A percentile compares a stretch with the other conserved stretches of the same genome.
phyloP scores from a whole-genome alignment of 352 stramenopile species.

The Aphanomyces euteiches region DNA sequence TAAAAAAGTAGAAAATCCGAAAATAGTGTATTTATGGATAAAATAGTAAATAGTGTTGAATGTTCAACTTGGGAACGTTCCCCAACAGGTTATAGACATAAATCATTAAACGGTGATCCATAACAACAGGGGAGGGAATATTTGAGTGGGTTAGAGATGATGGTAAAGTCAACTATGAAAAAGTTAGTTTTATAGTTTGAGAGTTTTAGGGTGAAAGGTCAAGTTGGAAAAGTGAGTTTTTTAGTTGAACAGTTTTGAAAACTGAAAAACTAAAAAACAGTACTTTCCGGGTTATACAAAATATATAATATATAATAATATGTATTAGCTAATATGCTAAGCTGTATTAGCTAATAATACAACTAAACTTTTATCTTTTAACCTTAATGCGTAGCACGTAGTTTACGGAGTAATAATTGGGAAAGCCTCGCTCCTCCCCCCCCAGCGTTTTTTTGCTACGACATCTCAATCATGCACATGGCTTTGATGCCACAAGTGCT shows the following conservation, averaged over 20 bases:
- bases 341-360: background rate
- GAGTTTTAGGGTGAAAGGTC: background rate
- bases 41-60: too few relatives aligned
- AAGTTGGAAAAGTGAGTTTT: background rate
- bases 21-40: background rate
- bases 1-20: background rate
- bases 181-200: background rate
- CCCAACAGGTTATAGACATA: too few relatives aligned
- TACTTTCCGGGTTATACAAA: background rate
- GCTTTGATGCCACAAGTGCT: too few relatives aligned
- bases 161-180: background rate
- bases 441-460: background rate
- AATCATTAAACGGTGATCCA: too few relatives aligned
- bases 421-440: constrained; percentile 1
- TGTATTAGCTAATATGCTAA: background rate
- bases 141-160: background rate
- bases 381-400: background rate
- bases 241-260: background rate
- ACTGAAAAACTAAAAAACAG: constrained; percentile 10
- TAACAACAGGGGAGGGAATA: too few relatives aligned
- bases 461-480: too few relatives aligned
- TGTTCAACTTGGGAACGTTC: too few relatives aligned
- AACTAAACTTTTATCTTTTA: background rate
- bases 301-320: constrained; percentile 8
- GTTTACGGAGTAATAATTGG: background rate